Percentiles rank a stretch among this genome's conserved stretches.
phyloP scores from a whole-genome alignment of 129 eudicot species.

The Artemisia annua region DNA sequence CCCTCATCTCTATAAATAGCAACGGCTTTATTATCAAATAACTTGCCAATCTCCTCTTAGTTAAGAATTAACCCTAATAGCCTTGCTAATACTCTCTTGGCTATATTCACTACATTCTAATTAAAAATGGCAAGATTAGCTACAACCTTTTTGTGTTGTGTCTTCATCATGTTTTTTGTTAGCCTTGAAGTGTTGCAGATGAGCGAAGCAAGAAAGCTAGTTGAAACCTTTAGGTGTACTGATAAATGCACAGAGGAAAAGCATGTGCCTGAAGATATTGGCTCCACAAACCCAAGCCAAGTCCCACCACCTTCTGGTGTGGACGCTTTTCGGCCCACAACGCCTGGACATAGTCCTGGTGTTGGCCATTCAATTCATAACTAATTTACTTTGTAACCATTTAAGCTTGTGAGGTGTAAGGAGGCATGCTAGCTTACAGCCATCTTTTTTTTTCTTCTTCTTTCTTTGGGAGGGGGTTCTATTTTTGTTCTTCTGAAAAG shows the following conservation, averaged over 20 bases:
- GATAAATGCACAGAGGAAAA: neutral
- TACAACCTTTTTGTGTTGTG: constrained; percentile 25
- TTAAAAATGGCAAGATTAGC: constrained; percentile 23
- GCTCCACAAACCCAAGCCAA: constrained; percentile 24
- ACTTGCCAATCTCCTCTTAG: constrained; percentile 26
- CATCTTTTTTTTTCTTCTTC: constrained; percentile 6
- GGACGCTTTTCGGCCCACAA: constrained; percentile 46
- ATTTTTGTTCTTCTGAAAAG: constrained; percentile 24
- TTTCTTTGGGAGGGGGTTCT: constrained; percentile 19
- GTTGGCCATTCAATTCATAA: constrained; percentile 49
- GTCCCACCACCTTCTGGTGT: constrained; percentile 28
- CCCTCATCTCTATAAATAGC: constrained; percentile 32
- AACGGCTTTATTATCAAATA: constrained; percentile 24
- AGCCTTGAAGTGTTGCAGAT: constrained; percentile 18
- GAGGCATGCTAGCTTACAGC: constrained; percentile 13
- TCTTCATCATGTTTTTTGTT: constrained; percentile 27
- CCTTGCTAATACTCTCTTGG: constrained; percentile 4
- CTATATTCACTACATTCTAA: constrained; percentile 11
- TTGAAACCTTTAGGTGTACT: constrained; percentile 12
- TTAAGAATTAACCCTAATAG: constrained; percentile 3
- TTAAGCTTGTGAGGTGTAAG: constrained; percentile 10
- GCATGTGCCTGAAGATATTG: constrained; percentile 15
- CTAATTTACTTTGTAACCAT: constrained; percentile 6
- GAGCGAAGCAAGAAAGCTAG: constrained; percentile 37
- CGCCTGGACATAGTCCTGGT: constrained; percentile 58